Evolutionary conservation across 441 rosid species (phyloP).

Genomic region (Pelargonium cotyledonis): DNA sequence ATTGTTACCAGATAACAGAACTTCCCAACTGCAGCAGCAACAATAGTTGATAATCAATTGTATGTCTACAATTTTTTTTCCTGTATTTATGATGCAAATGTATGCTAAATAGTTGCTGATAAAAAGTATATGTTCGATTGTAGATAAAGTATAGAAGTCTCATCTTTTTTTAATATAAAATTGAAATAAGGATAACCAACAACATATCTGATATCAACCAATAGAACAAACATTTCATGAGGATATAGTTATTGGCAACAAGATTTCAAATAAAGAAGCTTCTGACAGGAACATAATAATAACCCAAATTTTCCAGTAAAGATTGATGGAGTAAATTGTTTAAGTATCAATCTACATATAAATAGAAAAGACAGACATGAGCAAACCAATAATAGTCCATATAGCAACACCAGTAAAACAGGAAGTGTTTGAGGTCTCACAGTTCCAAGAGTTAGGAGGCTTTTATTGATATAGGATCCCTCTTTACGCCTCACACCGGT

Average conservation of each 20-base stretch:
- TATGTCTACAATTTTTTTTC: background rate
- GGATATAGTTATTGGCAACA: background rate
- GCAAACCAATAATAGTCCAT: background rate
- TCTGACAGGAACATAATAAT: too few relatives aligned
- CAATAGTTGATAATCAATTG: background rate
- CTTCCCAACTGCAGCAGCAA: background rate
- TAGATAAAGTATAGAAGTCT: too few relatives aligned
- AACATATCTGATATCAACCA: background rate
- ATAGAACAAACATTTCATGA: background rate
- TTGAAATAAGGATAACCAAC: background rate
- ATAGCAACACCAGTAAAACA: background rate
- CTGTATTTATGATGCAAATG: too few relatives aligned
- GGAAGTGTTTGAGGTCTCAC: constrained; percentile 40
- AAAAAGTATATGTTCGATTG: too few relatives aligned
- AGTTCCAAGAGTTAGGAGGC: constrained; percentile 96
- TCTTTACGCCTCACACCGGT: constrained; percentile 90
- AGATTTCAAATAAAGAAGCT: background rate
- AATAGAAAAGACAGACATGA: background rate
- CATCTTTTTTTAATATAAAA: too few relatives aligned
- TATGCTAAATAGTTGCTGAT: too few relatives aligned
- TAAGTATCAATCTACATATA: background rate
- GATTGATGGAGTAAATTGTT: too few relatives aligned
- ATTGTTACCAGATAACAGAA: background rate
- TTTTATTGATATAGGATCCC: constrained; percentile 97
- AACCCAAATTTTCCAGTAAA: too few relatives aligned